These are phyloP conservation scores for Albifimbria verrucaria DNA, from an alignment of 2,329 filamentous ascomycete species.

Conservation along the genomic window DNA sequence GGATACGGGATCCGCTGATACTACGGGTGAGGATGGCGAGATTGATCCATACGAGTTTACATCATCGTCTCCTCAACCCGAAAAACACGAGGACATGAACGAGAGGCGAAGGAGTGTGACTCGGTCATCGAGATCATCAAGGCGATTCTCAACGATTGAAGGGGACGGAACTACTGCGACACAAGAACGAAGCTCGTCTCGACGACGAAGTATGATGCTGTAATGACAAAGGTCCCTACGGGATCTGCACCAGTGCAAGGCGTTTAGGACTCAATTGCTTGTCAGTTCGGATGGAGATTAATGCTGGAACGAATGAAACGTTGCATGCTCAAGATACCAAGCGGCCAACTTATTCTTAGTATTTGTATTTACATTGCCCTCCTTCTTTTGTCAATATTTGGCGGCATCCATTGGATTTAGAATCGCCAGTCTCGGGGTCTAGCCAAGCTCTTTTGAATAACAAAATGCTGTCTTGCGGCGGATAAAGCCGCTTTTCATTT, in stretches of 20 bases:
- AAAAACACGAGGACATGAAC: constrained; percentile 23
- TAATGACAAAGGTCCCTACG: constrained; percentile 30
- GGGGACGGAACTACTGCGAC: constrained; percentile 29
- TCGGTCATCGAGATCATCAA: constrained; percentile 30
- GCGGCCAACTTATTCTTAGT: constrained; percentile 25
- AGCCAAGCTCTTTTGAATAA: constrained; percentile 13
- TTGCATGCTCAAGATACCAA: constrained; percentile 33
- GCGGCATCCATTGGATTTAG: constrained; percentile 6
- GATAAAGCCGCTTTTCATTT: neutral
- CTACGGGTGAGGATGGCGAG: constrained; percentile 20
- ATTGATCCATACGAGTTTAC: constrained; percentile 55
- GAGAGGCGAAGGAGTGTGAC: constrained; percentile 19
- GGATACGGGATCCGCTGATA: constrained; percentile 14
- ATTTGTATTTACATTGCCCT: constrained; percentile 26
- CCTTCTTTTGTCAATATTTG: constrained; percentile 15
- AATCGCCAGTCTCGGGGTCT: constrained; percentile 12
- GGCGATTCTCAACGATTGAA: constrained; percentile 35
- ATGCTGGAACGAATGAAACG: constrained; percentile 23
- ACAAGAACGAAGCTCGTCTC: constrained; percentile 30
- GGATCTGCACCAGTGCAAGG: constrained; percentile 18
- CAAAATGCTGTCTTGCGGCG: constrained; percentile 1
- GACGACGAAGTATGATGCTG: constrained; percentile 59
- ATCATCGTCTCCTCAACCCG: constrained; percentile 40
- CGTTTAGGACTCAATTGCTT: constrained; percentile 24
- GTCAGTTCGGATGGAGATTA: constrained; percentile 13